Evolutionary conservation across 352 stramenopile genomes (phyloP), one percentile per base, ranked within the genome.

Genomic region (Globisporangium barbulae): DNA sequence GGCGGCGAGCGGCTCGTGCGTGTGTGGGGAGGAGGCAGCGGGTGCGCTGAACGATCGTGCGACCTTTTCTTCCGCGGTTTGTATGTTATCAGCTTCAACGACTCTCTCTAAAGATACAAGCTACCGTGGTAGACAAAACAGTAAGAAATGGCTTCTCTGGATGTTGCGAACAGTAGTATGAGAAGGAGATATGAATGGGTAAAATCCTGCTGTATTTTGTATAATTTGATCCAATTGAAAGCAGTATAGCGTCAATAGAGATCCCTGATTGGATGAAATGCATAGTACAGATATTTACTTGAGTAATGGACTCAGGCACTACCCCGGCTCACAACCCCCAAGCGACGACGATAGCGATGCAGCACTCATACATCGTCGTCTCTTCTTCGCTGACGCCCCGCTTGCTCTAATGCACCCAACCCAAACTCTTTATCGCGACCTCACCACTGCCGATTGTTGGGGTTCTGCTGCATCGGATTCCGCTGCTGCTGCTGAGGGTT

Each of bases 381-480:
- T 8, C 25, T n/a, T 53, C 21, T 31, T 52, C 37, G 9, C 33
- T 39, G 33, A 3, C 15, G 19, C 42, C 12, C 5, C 49, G 10
- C 17, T 55, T 5, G 25, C 13, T 55, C 13, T 21, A 39, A 5
- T 30, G 28, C 52, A n/a, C 15, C 15, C 35, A 17, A 9, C 9
- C 1, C 3, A 15, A 28, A 3, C 19, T 15, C 30, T 19, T n/a
- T 3, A 31, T 15, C 8, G 45, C 6, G 19, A 52, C 30, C 7
- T 68, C 70, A 81, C 76, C 78, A 80, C 64, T 83, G 75, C 37
- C 76, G 61, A 35, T 52, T 70, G 56, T 66, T 78, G 35, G 68
- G 68, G 53, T 88, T 89, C 53, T 68, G 70, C 42, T 69, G 68
- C 74, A 81, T 81, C 39, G 73, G 74, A 71, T 89, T 90, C 53